Base-by-base conservation (phyloP, 768 basidiomycete species). In the Leccinum uliginosum region DNA sequence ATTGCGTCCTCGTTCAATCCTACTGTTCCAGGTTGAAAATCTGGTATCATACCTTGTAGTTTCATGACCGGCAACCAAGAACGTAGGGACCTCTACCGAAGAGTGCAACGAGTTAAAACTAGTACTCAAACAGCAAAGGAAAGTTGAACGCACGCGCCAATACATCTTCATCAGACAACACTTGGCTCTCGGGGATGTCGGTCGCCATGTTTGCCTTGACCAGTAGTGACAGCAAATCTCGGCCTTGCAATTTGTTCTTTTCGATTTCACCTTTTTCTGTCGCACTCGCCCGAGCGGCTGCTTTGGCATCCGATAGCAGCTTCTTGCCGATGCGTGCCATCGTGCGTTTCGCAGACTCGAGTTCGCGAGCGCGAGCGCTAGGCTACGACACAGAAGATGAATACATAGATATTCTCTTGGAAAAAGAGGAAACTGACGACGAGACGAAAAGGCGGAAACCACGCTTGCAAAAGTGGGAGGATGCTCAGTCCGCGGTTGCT, bases 121-220 rank as follows among this genome's bases (percentile, higher is more conserved):
- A 40, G 38, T 11, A 19, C 11, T 24, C 29, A 11, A 8, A 14
- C 3, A 14, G 19, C 7, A 1, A 8, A 15, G 7, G 3, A 14
- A 7, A 9, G n/a, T 19, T 19, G 19, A 40, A 65, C 82, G 56
- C 60, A 86, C 78, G 81, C 6, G 75, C 74, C 2, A 86, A 57
- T 14, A 89, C 83, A 57, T 89, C 87, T 27, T 77, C 76, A 54
- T 89, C 87, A 0, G 78, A 77, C 71, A 89, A 71, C 34, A 73
- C 73, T 64, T 86, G 84, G 46, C 62, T 72, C 6, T 79, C 78
- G 0, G 80, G 78, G 4, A 85, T 61, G 63, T 89, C 83, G 1
- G 77, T 79, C 0, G 83, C 79, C 49, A 50, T 30, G 21, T 50
- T 50, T 1, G 49, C 49, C 49, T 34, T 50, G 19, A 50, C 49